Evolutionary conservation across 129 eudicot genomes (phyloP), one percentile per base, ranked within the genome.

Genomic region (Artemisia annua): DNA sequence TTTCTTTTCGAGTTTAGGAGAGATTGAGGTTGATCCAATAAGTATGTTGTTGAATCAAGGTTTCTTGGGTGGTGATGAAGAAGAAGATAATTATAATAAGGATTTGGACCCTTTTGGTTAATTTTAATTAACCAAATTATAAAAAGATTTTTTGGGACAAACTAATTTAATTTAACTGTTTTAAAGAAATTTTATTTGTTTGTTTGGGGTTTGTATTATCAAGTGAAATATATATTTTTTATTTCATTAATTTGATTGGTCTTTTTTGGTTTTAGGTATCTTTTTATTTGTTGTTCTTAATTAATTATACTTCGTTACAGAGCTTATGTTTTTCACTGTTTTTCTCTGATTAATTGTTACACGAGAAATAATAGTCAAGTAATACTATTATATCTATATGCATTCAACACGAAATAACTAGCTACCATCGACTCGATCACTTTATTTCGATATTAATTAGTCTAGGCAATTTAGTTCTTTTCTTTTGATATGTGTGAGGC

Each of bases 1-100:
- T 76, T 88, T 86, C 80, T 91, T 88, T 83, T 88, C 96, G 0
- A 88, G 87, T 14, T 80, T 91, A 75, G 96, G 88, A 8, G 96
- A 91, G 62, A 84, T 91, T 48, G 91, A 92, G 64, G 81, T 75
- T 60, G 96, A 89, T 75, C 96, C 97, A 7, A 80, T 92, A 19
- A 83, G 84, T 65, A 80, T 86, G 61, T 80, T 91, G 81, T 84
- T 92, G 74, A 80, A 75, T 26, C 87, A 84, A 66, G 91, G 85
- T 55, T 87, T 86, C 57, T 82, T 88, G 51, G 82, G 79, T 35
- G 87, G 69, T 64, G 82, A 48, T 48, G 83, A 70, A 67, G 48
- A 79, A 77, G 44, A 80, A 60, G 39, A 61, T 56, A 83, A 72
- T 56, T 75, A 67, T 73, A 75, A 73, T 73, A 89, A 86, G 71